phyloP scores from a whole-genome alignment of 225 moss, liverwort and hornwort species.

The Neckera pumila region DNA sequence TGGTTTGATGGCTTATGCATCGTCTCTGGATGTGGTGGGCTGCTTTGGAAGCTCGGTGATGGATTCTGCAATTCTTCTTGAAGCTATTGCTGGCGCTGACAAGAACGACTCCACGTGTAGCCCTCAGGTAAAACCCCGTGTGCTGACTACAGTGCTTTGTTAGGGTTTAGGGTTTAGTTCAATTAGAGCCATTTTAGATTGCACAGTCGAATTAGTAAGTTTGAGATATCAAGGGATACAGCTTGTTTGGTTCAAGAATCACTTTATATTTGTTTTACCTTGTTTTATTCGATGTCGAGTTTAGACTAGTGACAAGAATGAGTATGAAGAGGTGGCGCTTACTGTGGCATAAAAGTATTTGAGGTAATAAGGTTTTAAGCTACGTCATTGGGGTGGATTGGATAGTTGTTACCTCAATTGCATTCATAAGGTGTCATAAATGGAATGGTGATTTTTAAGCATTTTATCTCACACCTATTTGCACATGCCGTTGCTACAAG shows the following conservation, averaged over 20 bases:
- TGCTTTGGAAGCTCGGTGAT: conserved; percentile 80
- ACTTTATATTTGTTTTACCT: neutral
- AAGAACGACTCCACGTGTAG: conserved; percentile 73
- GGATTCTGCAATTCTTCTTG: conserved; percentile 84
- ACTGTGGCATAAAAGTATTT: neutral
- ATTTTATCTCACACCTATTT: neutral
- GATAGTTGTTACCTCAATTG: neutral
- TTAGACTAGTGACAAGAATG: neutral
- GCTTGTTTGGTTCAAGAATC: neutral
- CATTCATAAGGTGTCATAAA: neutral
- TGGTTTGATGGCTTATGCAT: conserved; percentile 96
- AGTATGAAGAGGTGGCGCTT: neutral
- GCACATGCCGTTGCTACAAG: neutral
- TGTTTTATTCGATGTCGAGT: neutral
- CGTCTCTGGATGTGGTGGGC: conserved; percentile 88
- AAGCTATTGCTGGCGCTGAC: conserved; percentile 70
- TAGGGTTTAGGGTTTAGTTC: conserved; percentile 5
- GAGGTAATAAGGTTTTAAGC: neutral
- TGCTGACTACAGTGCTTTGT: neutral
- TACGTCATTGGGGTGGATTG: neutral
- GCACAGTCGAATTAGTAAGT: neutral
- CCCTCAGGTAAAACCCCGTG: conserved; percentile 13
- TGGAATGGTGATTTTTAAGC: neutral
- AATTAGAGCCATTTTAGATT: neutral
- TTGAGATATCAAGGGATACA: neutral